phyloP scores from a whole-genome alignment of 1,139 yeast species.

The Pichia cactophila region DNA sequence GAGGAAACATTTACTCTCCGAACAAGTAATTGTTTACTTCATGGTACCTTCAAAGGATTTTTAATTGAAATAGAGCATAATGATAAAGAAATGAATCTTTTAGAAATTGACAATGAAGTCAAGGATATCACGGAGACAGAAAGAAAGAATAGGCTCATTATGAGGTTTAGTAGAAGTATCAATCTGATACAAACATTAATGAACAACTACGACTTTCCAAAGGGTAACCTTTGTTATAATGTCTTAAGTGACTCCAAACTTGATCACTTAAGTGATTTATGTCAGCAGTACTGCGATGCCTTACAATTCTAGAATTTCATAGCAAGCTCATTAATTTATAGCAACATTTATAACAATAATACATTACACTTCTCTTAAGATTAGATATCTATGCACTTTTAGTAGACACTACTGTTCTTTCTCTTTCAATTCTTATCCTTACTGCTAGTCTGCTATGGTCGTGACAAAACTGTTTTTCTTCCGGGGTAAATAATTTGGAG shows the following conservation, averaged over 20 bases:
- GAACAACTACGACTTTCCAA: slow-evolving; percentile 27
- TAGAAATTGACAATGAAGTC: slow-evolving; percentile 13
- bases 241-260: slow-evolving; percentile 29
- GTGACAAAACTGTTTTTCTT: slow-evolving; percentile 21
- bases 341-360: background rate
- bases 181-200: slow-evolving; percentile 26
- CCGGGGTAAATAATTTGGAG: slow-evolving; percentile 14
- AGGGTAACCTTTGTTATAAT: slow-evolving; percentile 29
- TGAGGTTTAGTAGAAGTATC: slow-evolving; percentile 27
- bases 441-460: slow-evolving; percentile 29
- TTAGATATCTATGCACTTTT: background rate
- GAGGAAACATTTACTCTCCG: slow-evolving; percentile 35
- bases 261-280: slow-evolving; percentile 29
- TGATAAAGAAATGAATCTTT: slow-evolving; percentile 24
- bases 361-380: background rate
- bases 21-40: slow-evolving; percentile 64
- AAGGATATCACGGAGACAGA: slow-evolving; percentile 12
- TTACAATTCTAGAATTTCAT: slow-evolving; percentile 22
- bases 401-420: slow-evolving; percentile 13
- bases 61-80: slow-evolving; percentile 48
- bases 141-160: slow-evolving; percentile 21
- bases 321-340: background rate
- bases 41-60: slow-evolving; percentile 68
- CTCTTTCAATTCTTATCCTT: slow-evolving; percentile 27
- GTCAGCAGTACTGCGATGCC: slow-evolving; percentile 32